Evolutionary conservation across 352 stramenopile species (phyloP).

Genomic region (Pythium plurisporium): DNA sequence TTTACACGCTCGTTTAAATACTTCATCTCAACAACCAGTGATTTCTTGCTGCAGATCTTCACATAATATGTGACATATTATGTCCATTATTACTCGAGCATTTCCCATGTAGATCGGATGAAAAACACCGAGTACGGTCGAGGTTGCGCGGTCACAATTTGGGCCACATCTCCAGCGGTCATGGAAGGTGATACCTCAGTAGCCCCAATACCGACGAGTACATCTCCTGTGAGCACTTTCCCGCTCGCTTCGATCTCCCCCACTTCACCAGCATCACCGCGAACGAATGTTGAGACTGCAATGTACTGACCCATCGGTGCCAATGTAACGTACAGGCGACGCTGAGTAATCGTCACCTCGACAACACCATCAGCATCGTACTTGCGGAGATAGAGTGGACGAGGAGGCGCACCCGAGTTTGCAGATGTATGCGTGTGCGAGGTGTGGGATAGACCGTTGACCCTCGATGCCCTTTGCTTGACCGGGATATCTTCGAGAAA

Average conservation of each 20-base stretch:
- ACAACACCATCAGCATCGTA: slow-evolving; percentile 22
- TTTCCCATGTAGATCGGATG: slow-evolving; percentile 65
- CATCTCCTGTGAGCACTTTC: slow-evolving; percentile 57
- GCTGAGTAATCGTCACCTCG: slow-evolving; percentile 32
- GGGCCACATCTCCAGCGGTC: slow-evolving; percentile 40
- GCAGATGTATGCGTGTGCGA: no score
- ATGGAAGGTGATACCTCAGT: slow-evolving; percentile 22
- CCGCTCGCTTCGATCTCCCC: slow-evolving; percentile 72
- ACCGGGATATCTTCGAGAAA: neutral
- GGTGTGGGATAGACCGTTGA: no score
- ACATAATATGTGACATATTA: no score
- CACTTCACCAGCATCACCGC: slow-evolving; percentile 31
- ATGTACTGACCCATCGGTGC: slow-evolving; percentile 42
- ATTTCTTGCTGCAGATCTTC: no score
- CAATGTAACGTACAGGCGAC: slow-evolving; percentile 55
- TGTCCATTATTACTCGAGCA: slow-evolving; percentile 17
- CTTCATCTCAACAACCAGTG: neutral
- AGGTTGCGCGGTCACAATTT: slow-evolving; percentile 31
- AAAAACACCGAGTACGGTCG: slow-evolving; percentile 58
- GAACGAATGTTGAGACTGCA: slow-evolving; percentile 57
- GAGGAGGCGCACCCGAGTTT: neutral
- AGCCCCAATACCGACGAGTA: slow-evolving; percentile 54
- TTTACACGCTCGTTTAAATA: no score
- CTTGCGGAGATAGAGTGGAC: slow-evolving; percentile 9
- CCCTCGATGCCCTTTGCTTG: neutral